Base-by-base conservation (phyloP, 805 yeast genomes). In the Wickerhamiella musiphila region DNA sequence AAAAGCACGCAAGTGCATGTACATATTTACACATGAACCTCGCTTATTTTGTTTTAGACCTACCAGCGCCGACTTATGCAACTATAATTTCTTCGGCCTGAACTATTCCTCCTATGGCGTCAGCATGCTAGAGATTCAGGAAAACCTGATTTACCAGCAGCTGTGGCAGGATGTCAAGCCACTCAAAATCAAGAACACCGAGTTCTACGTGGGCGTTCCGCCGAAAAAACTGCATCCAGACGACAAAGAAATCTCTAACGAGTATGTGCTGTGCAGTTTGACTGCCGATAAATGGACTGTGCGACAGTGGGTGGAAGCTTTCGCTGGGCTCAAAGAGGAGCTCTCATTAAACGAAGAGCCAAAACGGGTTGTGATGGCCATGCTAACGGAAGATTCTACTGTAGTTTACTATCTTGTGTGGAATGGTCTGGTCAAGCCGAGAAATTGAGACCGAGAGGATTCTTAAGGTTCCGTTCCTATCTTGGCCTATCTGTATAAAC, bases 341-440 rank as follows among this genome's bases (percentile, higher is more conserved):
- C 28, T 31, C 17, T 28, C 26, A 2, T 29, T 34, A 4, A 38
- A 31, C 2, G 33, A 23, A 9, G 39, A 37, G 19, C 41, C 45
- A 3, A 22, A 33, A 11, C 41, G 64, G 12, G 28, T 60, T 5
- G 40, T 57, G 2, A 54, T 59, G 60, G 64, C 61, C 4, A 47
- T 59, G 53, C 49, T 54, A n/a, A 51, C 61, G 6, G 44, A 50
- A 21, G 64, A 59, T 35, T 53, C 60, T 3, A 58, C 65, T 3
- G 53, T 60, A 32, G 66, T 63, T 4, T 59, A 57, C 38, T 59
- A 59, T 34, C 43, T 60, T 24, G 53, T 59, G 17, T 50, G 58
- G 34, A 41, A 48, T 18, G 63, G 61, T 3, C 42, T 59, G 19
- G 51, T 51, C 19, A 49, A 45, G 34, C 64, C 64, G 5, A 39